These are phyloP conservation scores for Aspergillus nomiae DNA, from an alignment of 2,329 filamentous ascomycete species.

Conservation along the genomic window DNA sequence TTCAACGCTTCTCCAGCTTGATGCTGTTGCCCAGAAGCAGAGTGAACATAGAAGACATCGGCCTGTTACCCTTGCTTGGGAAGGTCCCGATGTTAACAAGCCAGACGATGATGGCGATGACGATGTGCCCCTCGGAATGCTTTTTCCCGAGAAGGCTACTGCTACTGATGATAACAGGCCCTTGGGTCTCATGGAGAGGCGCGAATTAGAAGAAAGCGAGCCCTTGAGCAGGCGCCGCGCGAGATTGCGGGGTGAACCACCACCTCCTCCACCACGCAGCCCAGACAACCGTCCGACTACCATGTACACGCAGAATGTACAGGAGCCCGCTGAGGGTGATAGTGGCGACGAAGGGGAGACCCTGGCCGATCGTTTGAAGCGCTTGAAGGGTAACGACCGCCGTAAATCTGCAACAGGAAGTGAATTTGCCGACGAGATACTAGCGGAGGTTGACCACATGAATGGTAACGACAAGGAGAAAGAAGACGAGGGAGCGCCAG, in stretches of 20 bases:
- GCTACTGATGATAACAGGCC: constrained; percentile 40
- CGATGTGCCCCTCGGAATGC: constrained; percentile 82
- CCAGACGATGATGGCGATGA: constrained; percentile 66
- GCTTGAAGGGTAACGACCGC: constrained; percentile 41
- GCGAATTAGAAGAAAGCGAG: constrained; percentile 89
- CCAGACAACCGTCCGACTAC: constrained; percentile 36
- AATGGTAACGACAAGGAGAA: constrained; percentile 24
- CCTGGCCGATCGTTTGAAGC: constrained; percentile 46
- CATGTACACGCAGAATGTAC: constrained; percentile 34
- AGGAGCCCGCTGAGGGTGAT: constrained; percentile 28
- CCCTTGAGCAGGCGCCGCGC: constrained; percentile 77
- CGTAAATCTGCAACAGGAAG: constrained; percentile 34
- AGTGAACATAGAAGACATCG: constrained; percentile 69
- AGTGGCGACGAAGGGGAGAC: constrained; percentile 47
- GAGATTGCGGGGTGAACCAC: constrained; percentile 66
- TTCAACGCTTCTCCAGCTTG: constrained; percentile 84
- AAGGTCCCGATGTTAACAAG: constrained; percentile 53
- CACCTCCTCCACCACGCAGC: constrained; percentile 34
- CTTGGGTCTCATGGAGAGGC: constrained; percentile 60
- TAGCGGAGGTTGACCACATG: constrained; percentile 42
- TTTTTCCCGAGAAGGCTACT: constrained; percentile 60
- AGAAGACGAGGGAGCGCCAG: constrained; percentile 24
- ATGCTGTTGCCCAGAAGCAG: constrained; percentile 85
- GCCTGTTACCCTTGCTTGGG: constrained; percentile 88
- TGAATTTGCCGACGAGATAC: constrained; percentile 48